Evolutionary conservation across 2,329 filamentous ascomycete species (phyloP), one percentile per base, ranked within the genome.

Genomic region (Xylariales sp.): DNA sequence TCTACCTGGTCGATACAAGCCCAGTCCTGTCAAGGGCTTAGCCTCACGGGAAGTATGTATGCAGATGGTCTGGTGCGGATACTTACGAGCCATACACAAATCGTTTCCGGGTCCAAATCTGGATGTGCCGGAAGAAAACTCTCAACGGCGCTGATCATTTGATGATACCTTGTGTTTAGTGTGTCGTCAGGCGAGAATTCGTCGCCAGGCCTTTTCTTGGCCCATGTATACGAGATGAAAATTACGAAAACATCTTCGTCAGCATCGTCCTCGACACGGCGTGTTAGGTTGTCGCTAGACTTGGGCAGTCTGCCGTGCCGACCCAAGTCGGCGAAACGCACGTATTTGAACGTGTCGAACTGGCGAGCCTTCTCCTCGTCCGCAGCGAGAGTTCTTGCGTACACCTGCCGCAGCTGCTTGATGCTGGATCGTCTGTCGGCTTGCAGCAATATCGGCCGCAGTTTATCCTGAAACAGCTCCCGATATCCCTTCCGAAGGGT

Each of bases 1-100:
- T 64, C 34, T 14, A 57, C 53, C 46, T 68, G 63, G 45, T 65
- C 53, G 16, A 68, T 54, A 38, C 62, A 68, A 6, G 63, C 59
- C 36, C 49, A 57, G 45, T 68, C 63, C 62, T 64, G n/a, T n/a
- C n/a, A n/a, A n/a, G n/a, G n/a, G n/a, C n/a, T n/a, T n/a, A n/a
- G n/a, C n/a, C n/a, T n/a, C n/a, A n/a, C n/a, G n/a, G 33, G 14
- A 7, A 19, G 21, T 3, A 16, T 27, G 28, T 22, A 37, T 29
- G 25, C 10, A 27, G n/a, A 27, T n/a, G 7, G n/a, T 8, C 24
- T 27, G 24, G 24, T 27, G 24, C 8, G n/a, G 24, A 27, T 8
- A 27, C 24, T 27, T 27, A 27, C 24, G n/a, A 27, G 7, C 24
- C 24, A 27, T 27, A 27, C n/a, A 8, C 24, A 8, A n/a, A 27